A percentile compares a stretch with the other conserved stretches of the same genome.
Evolutionary conservation across 176 grass and related monocot genomes (phyloP).

Genomic region (Secale cereale): DNA sequence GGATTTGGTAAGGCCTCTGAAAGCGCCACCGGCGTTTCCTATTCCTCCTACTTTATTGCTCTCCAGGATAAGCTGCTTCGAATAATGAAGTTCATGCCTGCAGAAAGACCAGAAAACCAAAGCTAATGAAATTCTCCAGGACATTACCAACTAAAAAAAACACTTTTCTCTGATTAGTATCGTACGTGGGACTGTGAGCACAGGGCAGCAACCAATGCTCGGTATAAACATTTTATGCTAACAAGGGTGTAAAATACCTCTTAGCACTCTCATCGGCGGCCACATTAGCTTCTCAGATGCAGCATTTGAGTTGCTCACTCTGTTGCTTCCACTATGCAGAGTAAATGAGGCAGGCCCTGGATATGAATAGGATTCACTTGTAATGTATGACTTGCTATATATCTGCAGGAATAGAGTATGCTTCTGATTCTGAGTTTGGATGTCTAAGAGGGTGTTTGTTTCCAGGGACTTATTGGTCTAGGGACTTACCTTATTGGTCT

Average conservation of each 20-base stretch:
- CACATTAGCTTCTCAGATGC: background rate
- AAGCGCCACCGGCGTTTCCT: slow-evolving; percentile 9
- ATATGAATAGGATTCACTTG: slow-evolving; percentile 33
- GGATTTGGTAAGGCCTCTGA: slow-evolving; percentile 22
- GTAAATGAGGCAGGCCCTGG: slow-evolving; percentile 25
- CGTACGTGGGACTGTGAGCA: too few species aligned
- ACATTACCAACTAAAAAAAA: background rate
- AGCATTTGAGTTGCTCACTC: slow-evolving; percentile 26
- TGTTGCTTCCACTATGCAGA: slow-evolving; percentile 42
- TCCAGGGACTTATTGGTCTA: too few species aligned
- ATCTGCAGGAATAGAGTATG: slow-evolving; percentile 75
- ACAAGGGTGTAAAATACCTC: slow-evolving; percentile 36
- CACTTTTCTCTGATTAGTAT: background rate
- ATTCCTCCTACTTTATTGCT: slow-evolving; percentile 24
- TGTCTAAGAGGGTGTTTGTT: slow-evolving; percentile 73
- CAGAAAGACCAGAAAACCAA: too few species aligned
- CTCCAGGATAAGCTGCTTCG: slow-evolving; percentile 36
- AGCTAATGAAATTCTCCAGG: too few species aligned
- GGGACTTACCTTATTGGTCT: too few species aligned
- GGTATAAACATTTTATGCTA: background rate
- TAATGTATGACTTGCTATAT: slow-evolving; percentile 29
- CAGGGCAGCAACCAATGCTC: too few species aligned
- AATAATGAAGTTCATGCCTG: slow-evolving; percentile 37
- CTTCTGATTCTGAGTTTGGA: slow-evolving; percentile 63
- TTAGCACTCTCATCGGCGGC: slow-evolving; percentile 27